Evolutionary conservation across 768 basidiomycete species (phyloP).

Genomic region (Punctularia strigosozonata): DNA sequence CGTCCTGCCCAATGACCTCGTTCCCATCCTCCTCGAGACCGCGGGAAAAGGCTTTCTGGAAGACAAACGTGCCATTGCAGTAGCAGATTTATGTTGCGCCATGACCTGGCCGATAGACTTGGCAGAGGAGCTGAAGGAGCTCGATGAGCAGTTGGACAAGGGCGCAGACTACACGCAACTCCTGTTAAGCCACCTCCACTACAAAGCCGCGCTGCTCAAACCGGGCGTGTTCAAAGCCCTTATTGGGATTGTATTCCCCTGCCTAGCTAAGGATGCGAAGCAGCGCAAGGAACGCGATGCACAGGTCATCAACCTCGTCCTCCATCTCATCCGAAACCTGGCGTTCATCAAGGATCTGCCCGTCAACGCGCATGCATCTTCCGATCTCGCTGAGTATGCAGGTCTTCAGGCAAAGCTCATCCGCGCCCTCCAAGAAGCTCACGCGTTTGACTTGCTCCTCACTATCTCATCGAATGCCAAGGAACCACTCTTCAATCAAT

Average conservation of each 20-base stretch:
- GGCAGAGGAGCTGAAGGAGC: constrained; percentile 86
- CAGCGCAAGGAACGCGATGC: constrained; percentile 72
- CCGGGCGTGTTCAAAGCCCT: constrained; percentile 61
- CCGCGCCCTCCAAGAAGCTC: constrained; percentile 53
- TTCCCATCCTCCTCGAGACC: constrained; percentile 75
- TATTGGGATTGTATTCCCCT: constrained; percentile 67
- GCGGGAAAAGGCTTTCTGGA: constrained; percentile 69
- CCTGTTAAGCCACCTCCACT: constrained; percentile 67
- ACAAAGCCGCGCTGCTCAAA: constrained; percentile 72
- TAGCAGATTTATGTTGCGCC: constrained; percentile 84
- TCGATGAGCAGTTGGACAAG: constrained; percentile 71
- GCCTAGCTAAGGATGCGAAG: constrained; percentile 54
- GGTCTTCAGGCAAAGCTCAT: constrained; percentile 72
- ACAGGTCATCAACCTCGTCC: constrained; percentile 77
- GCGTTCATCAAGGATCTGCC: constrained; percentile 85
- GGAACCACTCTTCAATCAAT: constrained; percentile 72
- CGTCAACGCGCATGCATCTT: constrained; percentile 54
- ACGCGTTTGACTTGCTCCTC: constrained; percentile 66
- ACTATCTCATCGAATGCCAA: constrained; percentile 75
- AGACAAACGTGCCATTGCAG: constrained; percentile 73
- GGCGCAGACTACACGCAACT: constrained; percentile 86
- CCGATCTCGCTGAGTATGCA: constrained; percentile 72
- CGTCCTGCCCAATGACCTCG: constrained; percentile 74
- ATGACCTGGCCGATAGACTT: constrained; percentile 99
- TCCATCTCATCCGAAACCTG: constrained; percentile 90